Evolutionary conservation across 2,329 filamentous ascomycete genomes (phyloP).

Genomic region (Colletotrichum tropicale): DNA sequence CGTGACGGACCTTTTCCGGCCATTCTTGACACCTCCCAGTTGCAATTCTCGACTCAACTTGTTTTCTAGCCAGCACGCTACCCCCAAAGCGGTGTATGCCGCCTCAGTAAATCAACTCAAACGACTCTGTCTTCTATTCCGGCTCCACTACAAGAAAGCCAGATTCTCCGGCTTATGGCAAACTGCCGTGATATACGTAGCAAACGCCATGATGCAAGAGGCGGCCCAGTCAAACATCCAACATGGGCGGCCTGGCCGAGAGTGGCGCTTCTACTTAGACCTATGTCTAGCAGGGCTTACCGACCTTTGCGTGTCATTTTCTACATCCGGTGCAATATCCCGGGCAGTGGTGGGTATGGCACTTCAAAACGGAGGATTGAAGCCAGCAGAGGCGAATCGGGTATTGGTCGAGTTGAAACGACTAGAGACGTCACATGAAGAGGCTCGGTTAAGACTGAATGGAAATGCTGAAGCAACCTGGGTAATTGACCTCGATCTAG

Average conservation of each 20-base stretch:
- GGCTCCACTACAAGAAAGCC: neutral
- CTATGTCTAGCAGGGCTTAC: neutral
- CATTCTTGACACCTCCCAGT: neutral
- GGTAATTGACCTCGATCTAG: neutral
- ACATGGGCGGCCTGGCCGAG: neutral
- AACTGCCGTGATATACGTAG: neutral
- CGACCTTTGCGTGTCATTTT: neutral
- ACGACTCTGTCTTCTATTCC: neutral
- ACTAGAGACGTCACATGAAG: neutral
- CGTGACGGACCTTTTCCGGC: neutral
- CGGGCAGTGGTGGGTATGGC: neutral
- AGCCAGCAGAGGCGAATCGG: neutral
- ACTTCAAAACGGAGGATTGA: neutral
- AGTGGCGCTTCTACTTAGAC: neutral
- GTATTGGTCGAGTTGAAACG: neutral
- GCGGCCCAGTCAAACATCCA: neutral
- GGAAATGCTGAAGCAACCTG: neutral
- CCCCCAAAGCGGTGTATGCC: neutral
- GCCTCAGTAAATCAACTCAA: slow-evolving; percentile 1
- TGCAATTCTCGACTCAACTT: neutral
- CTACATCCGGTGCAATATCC: neutral
- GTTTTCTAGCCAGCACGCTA: neutral
- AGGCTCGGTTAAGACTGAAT: neutral
- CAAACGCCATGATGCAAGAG: neutral
- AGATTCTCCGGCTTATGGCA: neutral